Evolutionary conservation across 805 yeast species (phyloP).

Genomic region (Cyberlindnera americana): DNA sequence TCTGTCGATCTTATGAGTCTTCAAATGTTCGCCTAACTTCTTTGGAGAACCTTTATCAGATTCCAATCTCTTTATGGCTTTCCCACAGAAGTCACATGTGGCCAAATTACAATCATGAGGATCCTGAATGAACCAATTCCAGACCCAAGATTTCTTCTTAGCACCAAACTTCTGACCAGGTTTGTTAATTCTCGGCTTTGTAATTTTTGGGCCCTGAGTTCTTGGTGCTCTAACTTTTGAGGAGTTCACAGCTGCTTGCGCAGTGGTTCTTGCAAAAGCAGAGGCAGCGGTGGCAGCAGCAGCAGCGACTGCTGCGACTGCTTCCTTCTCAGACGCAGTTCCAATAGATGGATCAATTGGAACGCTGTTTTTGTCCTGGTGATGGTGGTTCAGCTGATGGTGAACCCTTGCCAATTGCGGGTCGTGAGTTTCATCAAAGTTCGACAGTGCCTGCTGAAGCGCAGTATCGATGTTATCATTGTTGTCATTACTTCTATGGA

Average conservation of each 20-base stretch:
- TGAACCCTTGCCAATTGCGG: constrained; percentile 3
- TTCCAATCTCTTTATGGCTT: constrained; percentile 42
- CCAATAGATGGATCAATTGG: constrained; percentile 28
- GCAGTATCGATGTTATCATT: constrained; percentile 14
- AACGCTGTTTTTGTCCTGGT: constrained; percentile 12
- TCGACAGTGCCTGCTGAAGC: constrained; percentile 14
- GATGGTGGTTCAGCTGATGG: constrained; percentile 1
- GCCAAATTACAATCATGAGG: constrained; percentile 44
- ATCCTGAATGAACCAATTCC: constrained; percentile 60
- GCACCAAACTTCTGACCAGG: constrained; percentile 60
- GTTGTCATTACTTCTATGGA: constrained; percentile 9
- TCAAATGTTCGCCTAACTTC: constrained; percentile 53
- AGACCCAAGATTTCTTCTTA: constrained; percentile 59
- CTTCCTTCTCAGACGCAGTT: constrained; percentile 13
- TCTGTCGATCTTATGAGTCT: constrained; percentile 47
- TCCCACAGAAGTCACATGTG: constrained; percentile 52
- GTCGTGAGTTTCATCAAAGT: constrained; percentile 7
- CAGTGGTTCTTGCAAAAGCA: constrained; percentile 17
- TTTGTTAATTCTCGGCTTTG: constrained; percentile 35
- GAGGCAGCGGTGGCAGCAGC: constrained; percentile 17
- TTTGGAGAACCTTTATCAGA: constrained; percentile 59
- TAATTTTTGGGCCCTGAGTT: constrained; percentile 8
- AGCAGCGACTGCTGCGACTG: constrained; percentile 13
- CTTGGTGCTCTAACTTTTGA: constrained; percentile 6
- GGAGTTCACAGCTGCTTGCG: constrained; percentile 26